These are phyloP conservation scores for Wickerhamiella kurtzmanii DNA, from an alignment of 805 yeast genomes.

Conservation along the genomic window DNA sequence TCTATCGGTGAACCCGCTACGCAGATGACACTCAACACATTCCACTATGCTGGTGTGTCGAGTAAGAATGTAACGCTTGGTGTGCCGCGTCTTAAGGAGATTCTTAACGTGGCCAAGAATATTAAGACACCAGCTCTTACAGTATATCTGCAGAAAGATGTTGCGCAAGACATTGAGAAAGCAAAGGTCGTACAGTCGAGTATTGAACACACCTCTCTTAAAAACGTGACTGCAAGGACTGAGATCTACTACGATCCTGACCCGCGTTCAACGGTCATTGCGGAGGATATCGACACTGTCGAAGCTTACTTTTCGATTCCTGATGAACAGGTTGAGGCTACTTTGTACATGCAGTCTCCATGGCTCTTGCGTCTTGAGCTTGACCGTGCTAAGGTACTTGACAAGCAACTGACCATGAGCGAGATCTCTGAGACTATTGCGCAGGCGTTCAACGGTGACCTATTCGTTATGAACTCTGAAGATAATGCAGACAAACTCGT, in stretches of 20 bases:
- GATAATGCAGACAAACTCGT: conserved; percentile 95
- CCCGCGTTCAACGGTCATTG: conserved; percentile 91
- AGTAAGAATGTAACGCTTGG: conserved; percentile 92
- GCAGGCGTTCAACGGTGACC: conserved; percentile 83
- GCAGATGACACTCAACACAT: conserved; percentile 92
- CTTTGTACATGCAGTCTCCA: conserved; percentile 89
- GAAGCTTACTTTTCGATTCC: conserved; percentile 96
- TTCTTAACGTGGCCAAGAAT: conserved; percentile 94
- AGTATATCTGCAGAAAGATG: conserved; percentile 71
- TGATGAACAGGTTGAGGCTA: conserved; percentile 92
- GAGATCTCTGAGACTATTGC: conserved; percentile 94
- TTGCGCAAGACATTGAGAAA: conserved; percentile 77
- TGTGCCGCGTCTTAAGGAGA: conserved; percentile 96
- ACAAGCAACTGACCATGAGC: conserved; percentile 93
- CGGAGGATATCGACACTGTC: conserved; percentile 93
- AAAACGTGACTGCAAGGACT: conserved; percentile 92
- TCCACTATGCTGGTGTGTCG: conserved; percentile 97
- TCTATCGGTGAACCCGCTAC: conserved; percentile 98
- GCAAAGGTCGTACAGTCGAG: conserved; percentile 95
- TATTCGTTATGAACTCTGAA: conserved; percentile 97
- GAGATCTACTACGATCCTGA: conserved; percentile 97
- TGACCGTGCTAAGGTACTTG: conserved; percentile 98
- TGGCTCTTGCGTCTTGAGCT: conserved; percentile 94
- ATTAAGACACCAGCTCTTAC: conserved; percentile 99
- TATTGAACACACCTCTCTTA: conserved; percentile 88